Evolutionary conservation across 495 filamentous ascomycete genomes (phyloP).

Genomic region (Neurospora tetraspora): DNA sequence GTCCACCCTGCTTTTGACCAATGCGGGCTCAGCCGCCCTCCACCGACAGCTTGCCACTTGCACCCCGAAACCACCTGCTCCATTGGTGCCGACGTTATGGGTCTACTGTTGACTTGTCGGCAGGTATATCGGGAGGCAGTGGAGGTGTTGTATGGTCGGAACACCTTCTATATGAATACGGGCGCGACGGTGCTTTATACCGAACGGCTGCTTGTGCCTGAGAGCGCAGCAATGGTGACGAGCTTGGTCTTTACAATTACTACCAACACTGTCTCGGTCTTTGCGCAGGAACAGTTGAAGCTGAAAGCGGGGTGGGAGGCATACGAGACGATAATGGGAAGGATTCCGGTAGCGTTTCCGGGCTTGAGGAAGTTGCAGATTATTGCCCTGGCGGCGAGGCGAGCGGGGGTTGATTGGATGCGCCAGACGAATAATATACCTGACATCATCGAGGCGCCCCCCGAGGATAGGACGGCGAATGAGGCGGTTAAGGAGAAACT

Average conservation of each 20-base stretch:
- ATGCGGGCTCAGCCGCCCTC: constrained; percentile 5
- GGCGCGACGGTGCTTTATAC: constrained; percentile 4
- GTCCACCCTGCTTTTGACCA: constrained; percentile 5
- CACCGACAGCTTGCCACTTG: constrained; percentile 5
- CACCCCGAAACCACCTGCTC: constrained; percentile 1
- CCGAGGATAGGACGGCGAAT: background rate
- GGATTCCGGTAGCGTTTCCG: constrained; percentile 6
- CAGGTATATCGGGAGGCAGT: constrained; percentile 11
- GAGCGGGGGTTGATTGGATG: background rate
- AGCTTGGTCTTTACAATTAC: background rate
- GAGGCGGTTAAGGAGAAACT: background rate
- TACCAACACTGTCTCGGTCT: constrained; percentile 1
- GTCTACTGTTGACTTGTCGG: constrained; percentile 8
- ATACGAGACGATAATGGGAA: constrained; percentile 1
- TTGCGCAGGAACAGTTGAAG: constrained; percentile 7
- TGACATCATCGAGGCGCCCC: background rate
- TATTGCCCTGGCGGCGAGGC: background rate
- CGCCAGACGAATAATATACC: background rate
- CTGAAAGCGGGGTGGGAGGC: constrained; percentile 3
- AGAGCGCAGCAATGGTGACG: background rate
- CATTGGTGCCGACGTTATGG: constrained; percentile 1
- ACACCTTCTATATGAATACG: constrained; percentile 9
- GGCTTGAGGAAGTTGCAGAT: background rate
- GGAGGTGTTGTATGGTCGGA: constrained; percentile 13
- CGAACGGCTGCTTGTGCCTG: background rate